phyloP scores from a whole-genome alignment of 192 early-diverging fungal genomes.

The Chytriomyces confervae region DNA sequence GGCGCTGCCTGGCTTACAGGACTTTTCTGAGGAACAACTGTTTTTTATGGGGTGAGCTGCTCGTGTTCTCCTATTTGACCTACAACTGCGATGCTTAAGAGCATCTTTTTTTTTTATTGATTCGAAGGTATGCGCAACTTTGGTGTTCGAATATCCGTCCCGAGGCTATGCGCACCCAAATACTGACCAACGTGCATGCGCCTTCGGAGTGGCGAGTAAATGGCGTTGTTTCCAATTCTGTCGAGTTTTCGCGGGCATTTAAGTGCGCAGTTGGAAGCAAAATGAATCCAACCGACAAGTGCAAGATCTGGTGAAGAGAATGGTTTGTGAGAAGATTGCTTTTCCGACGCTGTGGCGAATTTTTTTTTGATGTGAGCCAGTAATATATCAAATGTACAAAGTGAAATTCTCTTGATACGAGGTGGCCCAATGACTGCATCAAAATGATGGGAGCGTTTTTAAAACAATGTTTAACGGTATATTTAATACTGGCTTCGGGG shows the following conservation, averaged over 20 bases:
- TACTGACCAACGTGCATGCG: conserved; percentile 71
- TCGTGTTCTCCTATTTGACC: neutral
- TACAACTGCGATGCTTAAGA: no score
- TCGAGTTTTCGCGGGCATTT: conserved; percentile 72
- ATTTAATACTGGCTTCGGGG: no score
- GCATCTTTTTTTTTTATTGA: conserved; percentile 12
- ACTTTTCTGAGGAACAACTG: conserved; percentile 49
- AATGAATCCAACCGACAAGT: conserved; percentile 71
- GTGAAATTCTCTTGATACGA: no score
- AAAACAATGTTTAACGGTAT: no score
- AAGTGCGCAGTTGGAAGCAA: conserved; percentile 60
- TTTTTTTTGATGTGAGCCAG: no score
- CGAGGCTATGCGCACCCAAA: conserved; percentile 36
- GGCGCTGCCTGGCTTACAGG: conserved; percentile 46
- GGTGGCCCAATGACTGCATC: no score
- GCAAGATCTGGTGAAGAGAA: conserved; percentile 30
- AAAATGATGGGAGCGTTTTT: no score
- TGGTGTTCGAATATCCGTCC: conserved; percentile 40
- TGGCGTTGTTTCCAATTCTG: conserved; percentile 70
- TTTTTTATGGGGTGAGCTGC: conserved; percentile 44
- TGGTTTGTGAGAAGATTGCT: no score
- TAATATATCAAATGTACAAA: no score
- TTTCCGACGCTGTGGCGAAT: no score
- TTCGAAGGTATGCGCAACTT: conserved; percentile 42
- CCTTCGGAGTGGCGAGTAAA: conserved; percentile 72